Conservation (phyloP, 495 filamentous ascomycete genomes). For the Hyaloscypha hepaticicola region DNA sequence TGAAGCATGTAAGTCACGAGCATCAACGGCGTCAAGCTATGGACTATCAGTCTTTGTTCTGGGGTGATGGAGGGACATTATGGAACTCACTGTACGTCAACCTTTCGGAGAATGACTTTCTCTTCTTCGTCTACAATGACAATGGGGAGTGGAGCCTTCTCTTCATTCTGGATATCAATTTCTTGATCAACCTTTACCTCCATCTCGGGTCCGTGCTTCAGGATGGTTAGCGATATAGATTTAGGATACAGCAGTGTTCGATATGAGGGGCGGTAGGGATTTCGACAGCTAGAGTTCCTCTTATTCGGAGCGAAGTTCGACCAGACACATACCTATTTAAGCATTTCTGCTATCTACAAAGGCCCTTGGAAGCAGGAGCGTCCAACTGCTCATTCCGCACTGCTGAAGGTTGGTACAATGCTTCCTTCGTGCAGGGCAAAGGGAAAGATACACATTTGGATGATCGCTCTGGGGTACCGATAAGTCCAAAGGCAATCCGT, state of each 20-base stretch:
- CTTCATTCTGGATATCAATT: not conserved
- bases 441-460: not conserved
- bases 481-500: not conserved
- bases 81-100: slow-evolving; percentile 33
- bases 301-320: no score
- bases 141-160: not conserved
- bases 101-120: slow-evolving; percentile 38
- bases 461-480: slow-evolving; percentile 1
- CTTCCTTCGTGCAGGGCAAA: not conserved
- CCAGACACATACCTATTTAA: no score
- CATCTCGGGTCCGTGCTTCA: no score
- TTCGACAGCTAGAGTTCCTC: no score
- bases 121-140: slow-evolving; percentile 22
- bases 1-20: slow-evolving; percentile 54
- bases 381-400: no score
- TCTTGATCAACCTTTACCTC: not conserved
- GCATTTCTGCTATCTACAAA: no score
- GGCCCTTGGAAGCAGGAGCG: not conserved
- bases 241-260: no score
- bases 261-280: no score
- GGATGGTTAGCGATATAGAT: no score
- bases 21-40: slow-evolving; percentile 52
- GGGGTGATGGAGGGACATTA: not conserved
- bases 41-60: no score
- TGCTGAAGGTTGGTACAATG: not conserved